Conservation (phyloP, 176 grass and related monocot species). For the Zoysia japonica region DNA sequence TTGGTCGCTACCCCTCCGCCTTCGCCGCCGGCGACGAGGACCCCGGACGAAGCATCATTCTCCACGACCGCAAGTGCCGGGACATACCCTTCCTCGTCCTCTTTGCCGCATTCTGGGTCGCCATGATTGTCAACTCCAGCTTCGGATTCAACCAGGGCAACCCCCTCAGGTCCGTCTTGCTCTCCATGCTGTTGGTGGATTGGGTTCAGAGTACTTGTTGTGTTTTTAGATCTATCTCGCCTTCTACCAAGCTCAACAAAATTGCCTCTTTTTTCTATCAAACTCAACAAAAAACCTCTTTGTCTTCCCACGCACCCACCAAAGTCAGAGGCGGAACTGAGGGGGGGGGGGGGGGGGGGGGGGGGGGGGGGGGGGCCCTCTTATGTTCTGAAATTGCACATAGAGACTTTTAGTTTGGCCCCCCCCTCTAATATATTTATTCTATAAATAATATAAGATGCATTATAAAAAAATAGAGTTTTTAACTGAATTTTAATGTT, state of each 20-base stretch:
- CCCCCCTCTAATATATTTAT: too few species aligned
- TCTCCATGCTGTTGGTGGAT: conserved; percentile 8
- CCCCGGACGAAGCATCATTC: conserved; percentile 53
- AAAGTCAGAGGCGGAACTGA: too few species aligned
- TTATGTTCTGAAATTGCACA: too few species aligned
- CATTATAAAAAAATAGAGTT: too few species aligned
- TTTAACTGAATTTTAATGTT: too few species aligned
- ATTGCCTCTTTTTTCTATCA: not conserved
- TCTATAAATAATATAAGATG: too few species aligned
- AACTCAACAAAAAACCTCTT: too few species aligned
- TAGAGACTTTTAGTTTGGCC: too few species aligned
- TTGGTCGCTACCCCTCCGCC: conserved; percentile 60
- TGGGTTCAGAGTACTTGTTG: not conserved
- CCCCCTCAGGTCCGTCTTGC: conserved; percentile 59
- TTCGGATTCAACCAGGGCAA: conserved; percentile 95
- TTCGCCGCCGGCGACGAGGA: conserved; percentile 33
- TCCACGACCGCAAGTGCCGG: conserved; percentile 81
- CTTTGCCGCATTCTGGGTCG: conserved; percentile 85
- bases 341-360: too few species aligned
- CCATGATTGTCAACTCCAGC: conserved; percentile 95
- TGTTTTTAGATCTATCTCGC: not conserved
- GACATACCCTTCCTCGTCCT: conserved; percentile 80
- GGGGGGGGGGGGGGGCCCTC: too few species aligned
- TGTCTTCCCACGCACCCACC: not conserved
- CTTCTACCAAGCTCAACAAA: not conserved